These are phyloP conservation scores for Paramecium caudatum DNA, from an alignment of 73 alveolate species.

Conservation along the genomic window DNA sequence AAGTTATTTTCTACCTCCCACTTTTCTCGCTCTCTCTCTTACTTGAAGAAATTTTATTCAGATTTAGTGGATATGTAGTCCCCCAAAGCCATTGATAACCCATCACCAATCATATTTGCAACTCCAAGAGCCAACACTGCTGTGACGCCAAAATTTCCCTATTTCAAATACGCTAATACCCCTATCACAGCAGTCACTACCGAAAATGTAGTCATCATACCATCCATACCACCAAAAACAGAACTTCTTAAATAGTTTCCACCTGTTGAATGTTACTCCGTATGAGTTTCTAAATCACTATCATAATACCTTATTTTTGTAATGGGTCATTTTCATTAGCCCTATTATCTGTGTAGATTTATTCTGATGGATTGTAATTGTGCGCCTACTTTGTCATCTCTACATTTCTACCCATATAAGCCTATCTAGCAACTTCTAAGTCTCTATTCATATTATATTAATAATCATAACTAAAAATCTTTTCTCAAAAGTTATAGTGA, in stretches of 20 bases:
- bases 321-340: conserved; percentile 39
- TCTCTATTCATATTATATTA: conserved; percentile 42
- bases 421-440: conserved; percentile 71
- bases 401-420: conserved; percentile 43
- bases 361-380: not conserved
- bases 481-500: too few species aligned
- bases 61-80: conserved; percentile 71
- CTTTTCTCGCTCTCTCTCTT: conserved; percentile 47
- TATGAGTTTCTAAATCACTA: not conserved
- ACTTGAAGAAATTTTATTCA: conserved; percentile 53
- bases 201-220: conserved; percentile 74
- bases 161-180: not conserved
- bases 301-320: conserved; percentile 13
- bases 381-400: conserved; percentile 72
- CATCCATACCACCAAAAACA: conserved; percentile 78
- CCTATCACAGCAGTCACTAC: conserved; percentile 51
- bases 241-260: conserved; percentile 68
- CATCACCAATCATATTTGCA: conserved; percentile 69
- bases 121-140: not conserved
- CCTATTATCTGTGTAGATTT: not conserved
- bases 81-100: conserved; percentile 73
- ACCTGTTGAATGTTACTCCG: conserved; percentile 51
- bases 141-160: conserved; percentile 8
- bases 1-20: conserved; percentile 76
- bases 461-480: not conserved